Base-by-base conservation (phyloP, 495 filamentous ascomycete genomes). In the Penicillium riverlandense region DNA sequence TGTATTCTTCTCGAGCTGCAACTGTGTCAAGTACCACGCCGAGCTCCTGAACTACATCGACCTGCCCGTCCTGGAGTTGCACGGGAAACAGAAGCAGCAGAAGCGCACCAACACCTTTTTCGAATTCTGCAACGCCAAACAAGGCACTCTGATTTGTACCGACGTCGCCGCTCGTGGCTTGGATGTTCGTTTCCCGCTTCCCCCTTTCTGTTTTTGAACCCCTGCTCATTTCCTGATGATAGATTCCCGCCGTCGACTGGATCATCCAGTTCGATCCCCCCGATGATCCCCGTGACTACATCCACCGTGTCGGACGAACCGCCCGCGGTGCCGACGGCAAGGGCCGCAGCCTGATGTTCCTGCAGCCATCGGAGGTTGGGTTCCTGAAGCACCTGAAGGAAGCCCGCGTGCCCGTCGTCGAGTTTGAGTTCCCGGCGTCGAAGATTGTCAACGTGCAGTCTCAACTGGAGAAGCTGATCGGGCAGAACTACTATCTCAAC, bases 101-200 rank as follows among this genome's bases (percentile, higher is more conserved):
- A 95, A 94, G 63, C 84, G 92, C 6, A 98, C 92, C 38, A 94
- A 92, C 58, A 95, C 88, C 0, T 98, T 98, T 68, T 98, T 97
- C 66, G 91, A 96, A 54, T 98, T 97, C 72, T 90, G 86, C 67
- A 98, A 98, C 62, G 90, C 92, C 7, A 83, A 77, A 43, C 82
- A 86, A 41, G 92, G 92, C 8, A 95, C 85, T 4, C 66, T 98
- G 34, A 90, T 98, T 51, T 96, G 90, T 66, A 98, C 94, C 0
- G 92, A 98, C 57, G 94, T 98, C 48, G 92, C 94, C 32, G 94
- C 92, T 7, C 72, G 92, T 59, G 92, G 92, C 29, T 69, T 98
- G 31, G 92, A 98, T 76, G 81, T 84, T 65, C 66, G 77, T 66
- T 38, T 22, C 16, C 36, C 14, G 7, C n/a, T 6, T 15, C 13